Evolutionary conservation across 1,284 basidiomycete species (phyloP).

Genomic region (Rhodotorula sp.): DNA sequence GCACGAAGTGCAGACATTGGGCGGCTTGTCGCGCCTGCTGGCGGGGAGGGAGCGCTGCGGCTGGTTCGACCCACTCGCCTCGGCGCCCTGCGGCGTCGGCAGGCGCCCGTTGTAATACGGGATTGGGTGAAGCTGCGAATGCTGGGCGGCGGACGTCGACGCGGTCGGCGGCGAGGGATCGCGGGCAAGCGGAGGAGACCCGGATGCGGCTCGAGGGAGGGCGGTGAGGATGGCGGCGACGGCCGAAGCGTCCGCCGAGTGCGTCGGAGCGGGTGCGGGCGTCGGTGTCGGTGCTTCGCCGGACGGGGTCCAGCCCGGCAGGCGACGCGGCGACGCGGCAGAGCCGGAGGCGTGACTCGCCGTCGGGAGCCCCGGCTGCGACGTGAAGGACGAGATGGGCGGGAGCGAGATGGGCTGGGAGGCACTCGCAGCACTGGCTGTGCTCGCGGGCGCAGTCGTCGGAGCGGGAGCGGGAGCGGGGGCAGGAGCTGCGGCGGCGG

Average conservation of each 20-base stretch:
- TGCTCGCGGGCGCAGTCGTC: no score
- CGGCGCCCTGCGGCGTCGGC: neutral
- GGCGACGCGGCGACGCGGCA: neutral
- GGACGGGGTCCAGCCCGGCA: neutral
- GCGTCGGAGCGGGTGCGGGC: neutral
- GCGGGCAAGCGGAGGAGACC: neutral
- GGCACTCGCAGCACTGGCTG: neutral
- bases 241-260: conserved; percentile 1
- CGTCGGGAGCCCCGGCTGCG: neutral
- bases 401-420: conserved; percentile 13
- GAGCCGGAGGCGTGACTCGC: neutral
- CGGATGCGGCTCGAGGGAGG: conserved; percentile 5
- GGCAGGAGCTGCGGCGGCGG: neutral
- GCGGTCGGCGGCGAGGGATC: neutral
- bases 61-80: neutral
- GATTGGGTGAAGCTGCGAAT: neutral
- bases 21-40: conserved; percentile 16
- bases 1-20: conserved; percentile 76
- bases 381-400: conserved; percentile 23
- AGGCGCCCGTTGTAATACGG: conserved; percentile 10
- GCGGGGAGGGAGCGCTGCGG: neutral
- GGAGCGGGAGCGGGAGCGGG: neutral
- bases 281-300: neutral
- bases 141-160: neutral
- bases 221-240: conserved; percentile 24